phyloP scores from a whole-genome alignment of 768 basidiomycete species.

The Hygrocybe coccinea region DNA sequence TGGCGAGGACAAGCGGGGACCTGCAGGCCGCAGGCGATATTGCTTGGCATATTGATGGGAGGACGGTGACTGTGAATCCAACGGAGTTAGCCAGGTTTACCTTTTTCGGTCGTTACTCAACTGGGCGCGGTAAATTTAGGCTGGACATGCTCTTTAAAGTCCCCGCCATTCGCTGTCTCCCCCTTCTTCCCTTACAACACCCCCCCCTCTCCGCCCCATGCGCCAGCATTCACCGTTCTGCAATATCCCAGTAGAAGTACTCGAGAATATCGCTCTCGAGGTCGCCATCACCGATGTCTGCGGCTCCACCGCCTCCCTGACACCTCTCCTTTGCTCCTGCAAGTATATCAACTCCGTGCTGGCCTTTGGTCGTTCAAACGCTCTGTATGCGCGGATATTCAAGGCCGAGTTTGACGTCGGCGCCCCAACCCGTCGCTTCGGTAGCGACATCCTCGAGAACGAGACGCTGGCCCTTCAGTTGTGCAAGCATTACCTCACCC shows the following conservation, averaged over 20 bases:
- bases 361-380: constrained; percentile 20
- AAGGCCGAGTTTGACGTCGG: constrained; percentile 50
- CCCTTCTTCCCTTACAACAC: neutral
- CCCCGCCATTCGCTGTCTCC: neutral
- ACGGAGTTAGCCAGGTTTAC: neutral
- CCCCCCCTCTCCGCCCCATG: constrained; percentile 9
- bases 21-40: neutral
- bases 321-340: constrained; percentile 47
- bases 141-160: neutral
- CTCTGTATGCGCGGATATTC: constrained; percentile 54
- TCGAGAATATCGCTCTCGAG: constrained; percentile 50
- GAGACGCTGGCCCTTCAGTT: constrained; percentile 28
- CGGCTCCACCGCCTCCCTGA: constrained; percentile 44
- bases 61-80: no score
- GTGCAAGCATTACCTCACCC: constrained; percentile 31
- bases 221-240: constrained; percentile 13
- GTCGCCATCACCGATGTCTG: constrained; percentile 37
- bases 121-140: neutral
- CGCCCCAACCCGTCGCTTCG: constrained; percentile 50
- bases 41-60: no score
- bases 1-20: neutral
- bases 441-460: constrained; percentile 28
- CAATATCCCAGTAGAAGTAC: constrained; percentile 40
- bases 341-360: constrained; percentile 37
- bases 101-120: neutral